phyloP scores from a whole-genome alignment of 257 asterid species.

The Jaltomata sinuosa region DNA sequence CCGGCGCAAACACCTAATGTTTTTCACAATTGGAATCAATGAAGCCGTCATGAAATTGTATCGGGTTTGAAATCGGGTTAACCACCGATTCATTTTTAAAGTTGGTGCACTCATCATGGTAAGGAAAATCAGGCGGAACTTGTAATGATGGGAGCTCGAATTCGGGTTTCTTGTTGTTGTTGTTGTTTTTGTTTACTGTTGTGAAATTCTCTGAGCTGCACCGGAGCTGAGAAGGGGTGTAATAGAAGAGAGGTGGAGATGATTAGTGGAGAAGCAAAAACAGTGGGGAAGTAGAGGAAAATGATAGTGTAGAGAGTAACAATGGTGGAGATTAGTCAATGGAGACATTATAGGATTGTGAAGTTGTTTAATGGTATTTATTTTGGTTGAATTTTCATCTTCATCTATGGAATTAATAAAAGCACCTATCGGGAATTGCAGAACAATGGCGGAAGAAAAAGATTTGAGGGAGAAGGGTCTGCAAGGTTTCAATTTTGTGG shows the following conservation, averaged over 20 bases:
- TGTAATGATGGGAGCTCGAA: not conserved
- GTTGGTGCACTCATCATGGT: not conserved
- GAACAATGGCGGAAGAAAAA: too few species aligned
- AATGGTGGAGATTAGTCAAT: constrained; percentile 42
- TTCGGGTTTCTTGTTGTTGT: not conserved
- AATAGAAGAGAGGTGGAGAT: constrained; percentile 42
- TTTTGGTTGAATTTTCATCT: not conserved
- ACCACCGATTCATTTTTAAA: not conserved
- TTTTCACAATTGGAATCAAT: not conserved
- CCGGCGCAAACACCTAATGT: not conserved
- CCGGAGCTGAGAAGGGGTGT: constrained; percentile 57
- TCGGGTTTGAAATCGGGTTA: not conserved
- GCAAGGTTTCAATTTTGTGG: too few species aligned
- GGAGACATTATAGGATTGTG: not conserved
- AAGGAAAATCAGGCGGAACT: not conserved
- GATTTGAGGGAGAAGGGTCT: too few species aligned
- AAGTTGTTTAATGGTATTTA: not conserved
- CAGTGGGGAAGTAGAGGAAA: constrained; percentile 48
- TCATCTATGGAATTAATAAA: not conserved
- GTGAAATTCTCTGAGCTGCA: constrained; percentile 25
- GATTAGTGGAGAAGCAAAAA: constrained; percentile 42
- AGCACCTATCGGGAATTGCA: too few species aligned
- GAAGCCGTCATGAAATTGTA: not conserved
- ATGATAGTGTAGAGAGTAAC: constrained; percentile 45
- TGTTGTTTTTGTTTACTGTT: too few species aligned